phyloP scores from a whole-genome alignment of 495 filamentous ascomycete genomes.

The Podospora didyma region DNA sequence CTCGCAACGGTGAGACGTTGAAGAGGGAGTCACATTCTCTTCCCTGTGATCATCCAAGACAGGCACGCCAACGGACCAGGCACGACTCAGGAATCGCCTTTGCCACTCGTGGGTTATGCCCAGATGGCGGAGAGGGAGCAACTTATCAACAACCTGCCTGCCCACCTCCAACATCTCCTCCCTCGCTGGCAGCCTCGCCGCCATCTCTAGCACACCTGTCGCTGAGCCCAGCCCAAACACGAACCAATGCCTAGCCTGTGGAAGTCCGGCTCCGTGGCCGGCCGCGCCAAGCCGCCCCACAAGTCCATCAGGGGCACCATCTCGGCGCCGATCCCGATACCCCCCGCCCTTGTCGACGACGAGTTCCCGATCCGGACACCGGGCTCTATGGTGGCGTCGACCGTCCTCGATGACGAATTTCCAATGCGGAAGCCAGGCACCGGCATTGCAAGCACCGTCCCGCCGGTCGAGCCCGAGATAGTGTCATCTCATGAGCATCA shows the following conservation, averaged over 20 bases:
- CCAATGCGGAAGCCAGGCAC: slow-evolving; percentile 36
- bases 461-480: slow-evolving; percentile 17
- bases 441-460: slow-evolving; percentile 30
- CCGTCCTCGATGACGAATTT: slow-evolving; percentile 34
- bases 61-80: slow-evolving; percentile 7
- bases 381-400: slow-evolving; percentile 28
- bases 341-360: slow-evolving; percentile 31
- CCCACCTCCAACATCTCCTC: not conserved
- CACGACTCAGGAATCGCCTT: slow-evolving; percentile 15
- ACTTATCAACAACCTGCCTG: slow-evolving; percentile 17
- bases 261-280: slow-evolving; percentile 34
- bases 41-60: slow-evolving; percentile 12
- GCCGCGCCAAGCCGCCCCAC: slow-evolving; percentile 36
- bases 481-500: slow-evolving; percentile 17
- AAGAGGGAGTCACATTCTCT: slow-evolving; percentile 11
- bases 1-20: slow-evolving; percentile 19
- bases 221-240: not conserved
- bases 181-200: not conserved
- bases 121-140: slow-evolving; percentile 22
- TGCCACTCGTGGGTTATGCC: slow-evolving; percentile 10
- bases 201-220: not conserved
- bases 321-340: slow-evolving; percentile 49
- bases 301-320: slow-evolving; percentile 49
- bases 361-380: slow-evolving; percentile 46
- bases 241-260: slow-evolving; percentile 29